These are phyloP conservation scores for Dothidotthia symphoricarpi DNA, from an alignment of 2,329 filamentous ascomycete genomes.

Conservation along the genomic window DNA sequence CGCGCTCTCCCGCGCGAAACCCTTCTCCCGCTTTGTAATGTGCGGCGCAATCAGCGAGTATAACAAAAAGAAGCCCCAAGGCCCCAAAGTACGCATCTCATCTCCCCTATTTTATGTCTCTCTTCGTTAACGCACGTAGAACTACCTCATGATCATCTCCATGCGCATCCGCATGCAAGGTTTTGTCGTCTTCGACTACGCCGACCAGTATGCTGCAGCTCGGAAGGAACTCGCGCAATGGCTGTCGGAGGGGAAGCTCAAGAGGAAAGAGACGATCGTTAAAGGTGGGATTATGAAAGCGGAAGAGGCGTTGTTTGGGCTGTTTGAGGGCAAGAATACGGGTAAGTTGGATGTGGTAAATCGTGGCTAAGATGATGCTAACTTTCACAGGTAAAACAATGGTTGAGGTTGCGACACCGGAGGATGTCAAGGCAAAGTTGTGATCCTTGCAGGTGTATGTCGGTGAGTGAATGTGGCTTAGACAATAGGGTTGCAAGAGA, in stretches of 20 bases:
- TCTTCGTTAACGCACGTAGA: slow-evolving; percentile 16
- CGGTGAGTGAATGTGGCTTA: too few relatives aligned
- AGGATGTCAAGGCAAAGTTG: slow-evolving; percentile 42
- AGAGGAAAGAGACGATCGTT: slow-evolving; percentile 69
- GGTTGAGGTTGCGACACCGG: slow-evolving; percentile 41
- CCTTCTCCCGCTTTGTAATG: slow-evolving; percentile 44
- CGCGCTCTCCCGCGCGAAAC: slow-evolving; percentile 45
- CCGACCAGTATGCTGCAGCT: slow-evolving; percentile 57
- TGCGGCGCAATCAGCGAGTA: slow-evolving; percentile 49
- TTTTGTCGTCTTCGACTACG: slow-evolving; percentile 72
- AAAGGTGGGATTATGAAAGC: slow-evolving; percentile 65
- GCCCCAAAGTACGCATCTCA: slow-evolving; percentile 45
- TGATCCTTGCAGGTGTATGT: too few relatives aligned
- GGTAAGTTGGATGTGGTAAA: slow-evolving; percentile 50
- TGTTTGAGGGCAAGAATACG: slow-evolving; percentile 69
- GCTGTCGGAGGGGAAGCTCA: slow-evolving; percentile 68
- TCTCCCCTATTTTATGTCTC: neutral
- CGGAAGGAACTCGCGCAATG: slow-evolving; percentile 62
- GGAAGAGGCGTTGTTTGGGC: slow-evolving; percentile 60
- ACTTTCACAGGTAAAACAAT: slow-evolving; percentile 55
- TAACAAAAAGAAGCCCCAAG: slow-evolving; percentile 47
- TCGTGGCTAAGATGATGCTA: slow-evolving; percentile 1
- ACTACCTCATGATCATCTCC: slow-evolving; percentile 46
- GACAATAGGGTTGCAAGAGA: too few relatives aligned
- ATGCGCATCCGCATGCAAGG: slow-evolving; percentile 50